phyloP scores from a whole-genome alignment of 2,329 filamentous ascomycete genomes.

The Trichoderma polysporum region DNA sequence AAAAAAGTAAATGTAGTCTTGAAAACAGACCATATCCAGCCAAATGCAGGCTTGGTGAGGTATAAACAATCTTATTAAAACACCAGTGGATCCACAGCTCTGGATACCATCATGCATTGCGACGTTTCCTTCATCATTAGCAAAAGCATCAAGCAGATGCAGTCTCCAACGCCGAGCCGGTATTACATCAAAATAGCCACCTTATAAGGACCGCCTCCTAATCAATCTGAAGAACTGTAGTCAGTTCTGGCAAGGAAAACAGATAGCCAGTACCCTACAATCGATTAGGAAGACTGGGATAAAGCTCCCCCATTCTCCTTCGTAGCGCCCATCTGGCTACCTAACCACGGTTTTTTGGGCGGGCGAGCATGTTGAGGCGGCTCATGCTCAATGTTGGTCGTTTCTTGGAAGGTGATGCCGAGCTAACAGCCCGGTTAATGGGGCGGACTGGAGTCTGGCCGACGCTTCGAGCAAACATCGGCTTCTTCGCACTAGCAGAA shows the following conservation, averaged over 20 bases:
- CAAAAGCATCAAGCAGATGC: not conserved
- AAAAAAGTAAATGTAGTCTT: constrained; percentile 22
- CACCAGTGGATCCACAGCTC: constrained; percentile 27
- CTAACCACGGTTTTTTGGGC: constrained; percentile 57
- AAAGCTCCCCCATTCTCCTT: not conserved
- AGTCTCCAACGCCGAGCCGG: constrained; percentile 2
- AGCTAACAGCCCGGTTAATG: constrained; percentile 16
- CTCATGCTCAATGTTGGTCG: constrained; percentile 54
- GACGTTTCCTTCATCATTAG: constrained; percentile 17
- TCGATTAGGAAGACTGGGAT: not conserved
- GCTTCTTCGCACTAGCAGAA: constrained; percentile 39
- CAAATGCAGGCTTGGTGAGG: constrained; percentile 25
- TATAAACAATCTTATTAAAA: constrained; percentile 30
- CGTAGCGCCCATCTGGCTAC: constrained; percentile 10
- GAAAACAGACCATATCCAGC: constrained; percentile 18
- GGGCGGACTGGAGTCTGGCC: constrained; percentile 27
- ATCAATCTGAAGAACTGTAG: not conserved
- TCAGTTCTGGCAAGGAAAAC: not conserved
- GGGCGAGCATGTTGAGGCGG: constrained; percentile 60
- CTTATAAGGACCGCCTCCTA: not conserved
- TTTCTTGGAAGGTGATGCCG: constrained; percentile 53
- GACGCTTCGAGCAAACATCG: constrained; percentile 29
- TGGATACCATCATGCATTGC: constrained; percentile 11
- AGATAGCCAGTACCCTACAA: not conserved
- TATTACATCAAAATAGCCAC: not conserved